These are phyloP conservation scores for Lactifluus hygrophoroides DNA, from an alignment of 768 basidiomycete genomes.

Conservation along the genomic window DNA sequence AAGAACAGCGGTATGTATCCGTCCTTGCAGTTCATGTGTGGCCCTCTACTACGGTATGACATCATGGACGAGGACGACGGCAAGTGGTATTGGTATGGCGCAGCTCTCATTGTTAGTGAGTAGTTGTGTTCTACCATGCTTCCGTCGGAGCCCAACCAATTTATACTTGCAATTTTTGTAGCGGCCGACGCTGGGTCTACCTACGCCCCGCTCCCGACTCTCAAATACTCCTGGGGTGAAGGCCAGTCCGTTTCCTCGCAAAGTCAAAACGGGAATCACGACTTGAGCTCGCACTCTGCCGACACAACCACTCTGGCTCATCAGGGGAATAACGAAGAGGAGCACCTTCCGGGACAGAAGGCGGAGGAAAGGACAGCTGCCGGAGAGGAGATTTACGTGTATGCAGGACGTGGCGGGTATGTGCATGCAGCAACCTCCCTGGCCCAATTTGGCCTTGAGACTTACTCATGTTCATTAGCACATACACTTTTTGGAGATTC, in stretches of 20 bases:
- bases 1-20: slow-evolving; percentile 67
- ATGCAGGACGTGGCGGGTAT: slow-evolving; percentile 47
- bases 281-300: slow-evolving; percentile 64
- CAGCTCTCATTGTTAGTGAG: slow-evolving; percentile 81
- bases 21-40: slow-evolving; percentile 85
- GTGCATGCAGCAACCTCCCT: neutral
- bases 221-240: slow-evolving; percentile 72
- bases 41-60: slow-evolving; percentile 84
- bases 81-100: slow-evolving; percentile 86
- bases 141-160: too few species aligned
- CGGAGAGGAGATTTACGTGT: slow-evolving; percentile 70
- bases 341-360: slow-evolving; percentile 21
- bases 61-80: slow-evolving; percentile 67
- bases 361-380: slow-evolving; percentile 36
- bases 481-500: slow-evolving; percentile 94
- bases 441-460: too few species aligned
- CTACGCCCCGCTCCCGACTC: slow-evolving; percentile 63
- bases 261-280: too few species aligned
- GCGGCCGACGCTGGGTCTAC: slow-evolving; percentile 72
- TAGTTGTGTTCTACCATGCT: slow-evolving; percentile 21
- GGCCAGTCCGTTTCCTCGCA: slow-evolving; percentile 30
- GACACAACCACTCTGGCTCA: slow-evolving; percentile 64
- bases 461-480: too few species aligned
- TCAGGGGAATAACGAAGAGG: neutral
- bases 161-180: slow-evolving; percentile 25